These are phyloP conservation scores for Salix dunnii DNA, from an alignment of 345 rosid species.

Conservation along the genomic window DNA sequence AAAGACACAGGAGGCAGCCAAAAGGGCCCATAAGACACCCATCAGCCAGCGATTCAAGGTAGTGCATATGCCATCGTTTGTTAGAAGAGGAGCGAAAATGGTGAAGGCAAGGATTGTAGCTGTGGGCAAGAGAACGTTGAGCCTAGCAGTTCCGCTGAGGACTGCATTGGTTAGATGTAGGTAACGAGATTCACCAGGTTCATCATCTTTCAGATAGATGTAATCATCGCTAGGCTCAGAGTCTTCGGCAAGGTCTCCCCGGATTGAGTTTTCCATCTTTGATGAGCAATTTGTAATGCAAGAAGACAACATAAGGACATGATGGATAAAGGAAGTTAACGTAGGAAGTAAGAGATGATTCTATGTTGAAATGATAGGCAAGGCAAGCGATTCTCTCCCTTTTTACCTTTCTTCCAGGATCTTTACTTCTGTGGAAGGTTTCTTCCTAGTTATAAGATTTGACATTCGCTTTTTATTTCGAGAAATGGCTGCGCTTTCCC, in stretches of 20 bases:
- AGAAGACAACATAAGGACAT: not conserved
- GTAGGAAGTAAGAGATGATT: not conserved
- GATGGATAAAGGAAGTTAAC: not conserved
- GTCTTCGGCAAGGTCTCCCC: conserved; percentile 15
- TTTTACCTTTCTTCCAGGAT: not conserved
- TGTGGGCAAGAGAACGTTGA: conserved; percentile 49
- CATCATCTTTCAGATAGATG: conserved; percentile 30
- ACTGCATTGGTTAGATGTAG: conserved; percentile 38
- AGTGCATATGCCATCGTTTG: conserved; percentile 43
- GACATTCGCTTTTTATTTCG: too few species aligned
- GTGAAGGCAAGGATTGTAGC: conserved; percentile 50
- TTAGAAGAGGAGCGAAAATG: conserved; percentile 50
- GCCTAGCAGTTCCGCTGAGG: conserved; percentile 48
- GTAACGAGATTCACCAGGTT: conserved; percentile 34
- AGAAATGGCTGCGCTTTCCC: too few species aligned
- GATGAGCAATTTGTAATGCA: not conserved
- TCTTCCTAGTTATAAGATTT: too few species aligned
- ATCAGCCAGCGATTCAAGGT: conserved; percentile 34
- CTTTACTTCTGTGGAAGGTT: not conserved
- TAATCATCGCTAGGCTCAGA: conserved; percentile 3
- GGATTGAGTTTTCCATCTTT: conserved; percentile 23
- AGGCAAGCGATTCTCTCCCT: conserved; percentile 12
- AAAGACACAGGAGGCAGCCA: conserved; percentile 42
- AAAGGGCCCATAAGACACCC: conserved; percentile 29
- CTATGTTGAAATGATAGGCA: conserved; percentile 1